phyloP scores from a whole-genome alignment of 2,329 filamentous ascomycete genomes.

The Talaromyces marneffei region DNA sequence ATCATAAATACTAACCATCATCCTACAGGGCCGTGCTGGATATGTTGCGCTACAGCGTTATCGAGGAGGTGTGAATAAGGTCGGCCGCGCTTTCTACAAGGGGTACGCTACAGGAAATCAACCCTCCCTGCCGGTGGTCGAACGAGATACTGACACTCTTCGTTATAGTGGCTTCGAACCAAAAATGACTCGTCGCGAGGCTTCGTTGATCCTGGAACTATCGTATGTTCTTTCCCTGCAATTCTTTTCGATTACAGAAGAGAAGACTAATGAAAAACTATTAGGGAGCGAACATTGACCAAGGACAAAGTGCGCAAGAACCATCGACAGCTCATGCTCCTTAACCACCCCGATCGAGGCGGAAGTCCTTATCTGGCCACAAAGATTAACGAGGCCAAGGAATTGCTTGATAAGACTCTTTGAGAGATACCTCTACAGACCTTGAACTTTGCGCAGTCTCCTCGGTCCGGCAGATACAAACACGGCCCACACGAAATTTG shows the following conservation, averaged over 20 bases:
- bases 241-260: neutral
- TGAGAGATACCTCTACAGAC: slow-evolving; percentile 14
- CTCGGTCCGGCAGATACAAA: neutral
- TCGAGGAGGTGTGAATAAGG: slow-evolving; percentile 59
- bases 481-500: neutral
- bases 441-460: neutral
- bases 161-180: slow-evolving; percentile 70
- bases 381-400: slow-evolving; percentile 98
- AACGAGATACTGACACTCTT: slow-evolving; percentile 14
- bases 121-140: slow-evolving; percentile 8
- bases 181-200: slow-evolving; percentile 89
- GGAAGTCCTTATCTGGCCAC: slow-evolving; percentile 94
- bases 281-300: slow-evolving; percentile 75
- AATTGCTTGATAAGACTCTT: slow-evolving; percentile 74
- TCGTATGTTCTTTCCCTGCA: slow-evolving; percentile 53
- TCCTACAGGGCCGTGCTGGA: slow-evolving; percentile 74
- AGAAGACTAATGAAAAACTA: neutral
- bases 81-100: slow-evolving; percentile 94
- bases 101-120: slow-evolving; percentile 42
- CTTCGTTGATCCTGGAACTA: slow-evolving; percentile 81
- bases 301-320: slow-evolving; percentile 95
- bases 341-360: slow-evolving; percentile 96
- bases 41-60: slow-evolving; percentile 82
- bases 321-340: slow-evolving; percentile 89
- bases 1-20: slow-evolving; percentile 10